A percentile compares a stretch with the other conserved stretches of the same genome.
These are phyloP conservation scores for Plasmodium gonderi DNA, from an alignment of 169 alveolate species.

Conservation along the genomic window DNA sequence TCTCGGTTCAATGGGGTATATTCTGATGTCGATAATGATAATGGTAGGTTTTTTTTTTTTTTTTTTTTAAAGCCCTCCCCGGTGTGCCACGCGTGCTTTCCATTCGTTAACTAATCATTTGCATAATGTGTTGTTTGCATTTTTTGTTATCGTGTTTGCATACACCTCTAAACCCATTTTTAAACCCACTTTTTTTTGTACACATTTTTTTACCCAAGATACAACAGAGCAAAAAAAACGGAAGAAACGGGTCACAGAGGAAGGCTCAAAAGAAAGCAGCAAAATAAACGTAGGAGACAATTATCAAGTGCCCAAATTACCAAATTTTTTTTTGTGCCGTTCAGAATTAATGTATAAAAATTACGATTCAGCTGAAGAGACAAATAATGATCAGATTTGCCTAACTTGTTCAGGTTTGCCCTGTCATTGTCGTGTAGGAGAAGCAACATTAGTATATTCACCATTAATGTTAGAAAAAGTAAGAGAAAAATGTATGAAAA, in stretches of 20 bases:
- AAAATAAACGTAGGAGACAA: constrained; percentile 86
- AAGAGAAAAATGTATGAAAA: constrained; percentile 53
- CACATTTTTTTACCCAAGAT: neutral
- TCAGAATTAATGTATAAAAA: constrained; percentile 71
- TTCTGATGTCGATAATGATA: neutral
- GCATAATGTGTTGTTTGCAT: too few species aligned
- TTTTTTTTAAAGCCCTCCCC: too few species aligned
- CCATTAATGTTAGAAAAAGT: constrained; percentile 69
- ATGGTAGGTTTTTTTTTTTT: constrained; percentile 20
- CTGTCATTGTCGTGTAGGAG: constrained; percentile 61
- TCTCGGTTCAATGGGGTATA: neutral
- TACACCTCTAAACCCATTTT: neutral
- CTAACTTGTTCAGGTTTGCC: constrained; percentile 59
- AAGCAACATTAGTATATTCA: constrained; percentile 66
- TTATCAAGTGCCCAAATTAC: constrained; percentile 89
- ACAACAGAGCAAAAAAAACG: constrained; percentile 72
- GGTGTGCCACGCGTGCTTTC: too few species aligned
- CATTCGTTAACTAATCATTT: too few species aligned
- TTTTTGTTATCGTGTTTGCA: too few species aligned
- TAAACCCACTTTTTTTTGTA: neutral
- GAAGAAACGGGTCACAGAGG: constrained; percentile 84
- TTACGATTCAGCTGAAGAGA: constrained; percentile 40
- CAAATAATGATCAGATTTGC: constrained; percentile 33
- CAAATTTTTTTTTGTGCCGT: constrained; percentile 83
- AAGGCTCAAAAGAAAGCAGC: constrained; percentile 84